phyloP scores from a whole-genome alignment of 441 rosid species.

The Jatropha podagrica region DNA sequence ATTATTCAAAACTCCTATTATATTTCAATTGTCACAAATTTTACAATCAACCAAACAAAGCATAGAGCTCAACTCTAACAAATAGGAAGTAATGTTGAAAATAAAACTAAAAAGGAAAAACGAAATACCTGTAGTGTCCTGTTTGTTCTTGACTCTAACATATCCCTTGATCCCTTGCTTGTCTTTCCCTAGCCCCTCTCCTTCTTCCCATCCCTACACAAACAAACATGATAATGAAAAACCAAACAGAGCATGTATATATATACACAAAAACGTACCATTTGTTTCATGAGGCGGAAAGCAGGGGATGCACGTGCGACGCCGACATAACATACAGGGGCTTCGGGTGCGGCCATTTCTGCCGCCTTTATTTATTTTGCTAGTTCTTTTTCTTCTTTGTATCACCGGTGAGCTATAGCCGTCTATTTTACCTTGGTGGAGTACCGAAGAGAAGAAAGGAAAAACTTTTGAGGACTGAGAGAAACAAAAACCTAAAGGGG shows the following conservation, averaged over 20 bases:
- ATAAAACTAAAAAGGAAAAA: slow-evolving; percentile 4
- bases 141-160: slow-evolving; percentile 86
- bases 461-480: neutral
- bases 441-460: neutral
- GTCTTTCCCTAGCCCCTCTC: slow-evolving; percentile 98
- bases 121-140: slow-evolving; percentile 65
- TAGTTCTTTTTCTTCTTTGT: slow-evolving; percentile 15
- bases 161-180: slow-evolving; percentile 96
- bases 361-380: slow-evolving; percentile 7
- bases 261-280: slow-evolving; percentile 42
- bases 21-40: neutral
- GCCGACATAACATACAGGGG: slow-evolving; percentile 91
- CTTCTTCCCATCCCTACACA: slow-evolving; percentile 97
- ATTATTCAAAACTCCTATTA: too few species aligned
- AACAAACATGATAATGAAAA: neutral
- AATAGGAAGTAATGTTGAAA: neutral
- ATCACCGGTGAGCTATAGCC: slow-evolving; percentile 20
- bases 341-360: slow-evolving; percentile 92
- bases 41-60: neutral
- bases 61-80: neutral
- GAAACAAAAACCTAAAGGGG: slow-evolving; percentile 6
- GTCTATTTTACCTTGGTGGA: neutral
- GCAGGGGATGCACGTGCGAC: slow-evolving; percentile 77
- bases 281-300: slow-evolving; percentile 97
- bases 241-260: neutral